Evolutionary conservation across 2,329 filamentous ascomycete species (phyloP), one percentile per base, ranked within the genome.

Genomic region (Biscogniauxia mediterranea): DNA sequence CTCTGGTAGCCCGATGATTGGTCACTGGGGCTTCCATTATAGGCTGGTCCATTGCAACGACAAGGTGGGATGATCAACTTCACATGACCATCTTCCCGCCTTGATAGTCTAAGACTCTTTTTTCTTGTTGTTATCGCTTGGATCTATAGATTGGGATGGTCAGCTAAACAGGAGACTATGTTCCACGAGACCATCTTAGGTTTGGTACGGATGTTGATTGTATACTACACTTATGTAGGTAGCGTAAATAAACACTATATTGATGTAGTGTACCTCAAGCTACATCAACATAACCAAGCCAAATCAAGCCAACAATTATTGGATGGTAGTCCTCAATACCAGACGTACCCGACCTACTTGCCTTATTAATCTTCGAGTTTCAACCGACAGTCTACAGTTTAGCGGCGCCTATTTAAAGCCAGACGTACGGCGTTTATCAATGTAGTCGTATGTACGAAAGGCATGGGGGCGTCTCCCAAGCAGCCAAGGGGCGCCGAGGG

Each of bases 331-430:
- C 51, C 51, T 19, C 6, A n/a, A 21, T 32, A 26, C 7, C 23
- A 23, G 5, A n/a, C n/a, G n/a, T n/a, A n/a, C n/a, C 23, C 23
- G 23, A 2, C 23, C 23, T 23, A 5, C 51, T 1, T 21, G 19
- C 51, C 38, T 46, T 13, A 5, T 46, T 13, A 13, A n/a, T 9
- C 26, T 50, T 50, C 32, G 25, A 23, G 55, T 56, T 51, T 56
- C 55, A 56, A 42, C 55, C 46, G 21, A 25, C 42, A 52, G 25
- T 38, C n/a, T 49, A 26, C 6, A 25, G 55, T 20, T 56, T 56
- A 56, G 55, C 55, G 55, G 21, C 55, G 28, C 42, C 55, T 56
- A 50, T 56, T 56, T 23, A 46, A 15, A 46, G 38, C 38, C 15
- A 46, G 11, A 5, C 38, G 5, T 46, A 11, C 38, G 5, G 38